Base-by-base conservation (phyloP, 257 asterid genomes). In the Jacaranda copaia region DNA sequence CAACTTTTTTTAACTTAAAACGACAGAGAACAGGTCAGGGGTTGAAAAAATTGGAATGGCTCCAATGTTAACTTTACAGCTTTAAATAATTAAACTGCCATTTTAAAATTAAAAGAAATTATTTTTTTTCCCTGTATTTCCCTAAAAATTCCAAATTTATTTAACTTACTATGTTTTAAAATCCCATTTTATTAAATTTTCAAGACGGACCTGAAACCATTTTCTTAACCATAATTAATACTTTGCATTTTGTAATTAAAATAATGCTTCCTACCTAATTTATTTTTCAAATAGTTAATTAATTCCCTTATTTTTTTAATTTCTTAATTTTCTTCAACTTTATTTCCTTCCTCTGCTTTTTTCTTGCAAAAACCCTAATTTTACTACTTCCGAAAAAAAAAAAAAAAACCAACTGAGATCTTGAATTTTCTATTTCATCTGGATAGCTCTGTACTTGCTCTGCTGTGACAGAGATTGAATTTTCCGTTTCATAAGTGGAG, bases 121-220 rank as follows among this genome's bases (percentile, higher is more conserved):
- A 64, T 73, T 40, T 67, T 78, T 78, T 74, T 79, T 68, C 68
- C 60, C 58, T 16, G 68, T 69, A 58, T 75, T 79, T 78, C 83
- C 73, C 69, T 42, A 42, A 3, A 42, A 5, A 42, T 42, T 42
- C 46, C 32, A 8, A 65, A 77, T 75, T 67, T 72, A 70, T 69
- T 78, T 75, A 81, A 72, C 87, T 86, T 89, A 38, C 59, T 71
- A 72, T 20, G 79, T 63, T 81, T 77, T 73, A 19, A 81, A 84
- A 55, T 74, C 80, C 53, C 42, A 72, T 72, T 25, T 80, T 86
- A 76, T 79, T 82, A 75, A 88, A 79, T 83, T 85, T 85, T 81
- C 89, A 82, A 86, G 88, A 78, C 87, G 91, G 93, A 85, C 88
- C 81, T 85, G 81, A 88, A 86, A 82, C 87, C 93, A 74, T 82